phyloP scores from a whole-genome alignment of 345 rosid genomes.

The Euphorbia peplus region DNA sequence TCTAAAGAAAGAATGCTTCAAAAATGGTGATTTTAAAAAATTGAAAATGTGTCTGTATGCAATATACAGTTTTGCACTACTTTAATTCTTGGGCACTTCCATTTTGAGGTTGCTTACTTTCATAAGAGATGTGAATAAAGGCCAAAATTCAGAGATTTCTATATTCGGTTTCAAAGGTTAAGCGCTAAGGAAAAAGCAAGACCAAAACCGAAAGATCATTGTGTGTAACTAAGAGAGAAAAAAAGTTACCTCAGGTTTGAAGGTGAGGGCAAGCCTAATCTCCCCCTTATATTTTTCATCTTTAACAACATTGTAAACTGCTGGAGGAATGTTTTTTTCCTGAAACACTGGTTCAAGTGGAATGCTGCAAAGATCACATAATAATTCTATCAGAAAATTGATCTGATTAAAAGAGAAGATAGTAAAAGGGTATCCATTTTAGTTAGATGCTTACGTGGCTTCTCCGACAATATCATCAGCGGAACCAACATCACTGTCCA shows the following conservation, averaged over 20 bases:
- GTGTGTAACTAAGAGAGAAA: neutral
- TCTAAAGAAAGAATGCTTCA: too few relatives aligned
- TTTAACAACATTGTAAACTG: constrained; percentile 32
- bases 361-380: constrained; percentile 24
- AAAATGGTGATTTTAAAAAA: too few relatives aligned
- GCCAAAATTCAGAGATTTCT: too few relatives aligned
- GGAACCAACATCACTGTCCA: constrained; percentile 60
- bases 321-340: constrained; percentile 32
- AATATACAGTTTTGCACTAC: too few relatives aligned
- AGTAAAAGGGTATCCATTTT: neutral
- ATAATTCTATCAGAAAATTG: neutral
- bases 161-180: too few relatives aligned
- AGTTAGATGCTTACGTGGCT: constrained; percentile 45
- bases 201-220: too few relatives aligned
- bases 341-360: constrained; percentile 27
- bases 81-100: too few relatives aligned
- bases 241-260: constrained; percentile 26
- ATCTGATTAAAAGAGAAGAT: neutral
- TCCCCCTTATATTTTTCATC: constrained; percentile 29
- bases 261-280: constrained; percentile 34
- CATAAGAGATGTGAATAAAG: too few relatives aligned
- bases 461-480: constrained; percentile 69
- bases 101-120: too few relatives aligned
- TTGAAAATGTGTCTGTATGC: too few relatives aligned
- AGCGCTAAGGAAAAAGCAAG: too few relatives aligned